Evolutionary conservation across 257 asterid species (phyloP).

Genomic region (Solanum gracilifrons): DNA sequence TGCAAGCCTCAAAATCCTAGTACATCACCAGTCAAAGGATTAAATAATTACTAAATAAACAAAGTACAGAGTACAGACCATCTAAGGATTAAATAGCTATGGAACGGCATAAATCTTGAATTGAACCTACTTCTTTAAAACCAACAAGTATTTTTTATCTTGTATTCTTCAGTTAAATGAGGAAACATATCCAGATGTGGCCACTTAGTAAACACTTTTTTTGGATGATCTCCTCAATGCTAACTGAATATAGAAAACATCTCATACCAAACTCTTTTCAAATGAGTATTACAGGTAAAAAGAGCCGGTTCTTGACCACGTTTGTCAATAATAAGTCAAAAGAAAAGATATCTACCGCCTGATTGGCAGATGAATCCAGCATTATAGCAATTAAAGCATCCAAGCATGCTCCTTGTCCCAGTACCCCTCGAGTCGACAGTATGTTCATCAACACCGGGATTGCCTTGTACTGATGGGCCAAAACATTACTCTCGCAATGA

Average conservation of each 20-base stretch:
- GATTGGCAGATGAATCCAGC: conserved; percentile 93
- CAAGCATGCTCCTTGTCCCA: conserved; percentile 90
- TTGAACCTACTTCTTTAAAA: neutral
- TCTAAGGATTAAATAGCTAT: neutral
- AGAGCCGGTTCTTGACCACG: neutral
- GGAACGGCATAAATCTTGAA: neutral
- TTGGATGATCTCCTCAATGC: neutral
- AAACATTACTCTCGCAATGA: conserved; percentile 58
- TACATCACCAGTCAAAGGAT: neutral
- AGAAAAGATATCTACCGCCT: conserved; percentile 44
- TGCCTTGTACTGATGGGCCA: conserved; percentile 81
- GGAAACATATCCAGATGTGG: neutral
- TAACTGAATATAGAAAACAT: neutral
- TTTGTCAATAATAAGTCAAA: neutral
- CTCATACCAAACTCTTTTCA: neutral
- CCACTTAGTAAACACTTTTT: neutral
- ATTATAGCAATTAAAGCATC: conserved; percentile 79
- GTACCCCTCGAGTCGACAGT: conserved; percentile 70
- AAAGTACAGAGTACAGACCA: neutral
- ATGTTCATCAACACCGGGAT: conserved; percentile 76
- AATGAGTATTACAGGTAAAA: neutral
- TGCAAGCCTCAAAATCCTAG: conserved; percentile 88
- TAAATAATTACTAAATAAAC: neutral
- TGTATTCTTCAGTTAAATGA: neutral
- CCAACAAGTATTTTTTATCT: neutral